These are phyloP conservation scores for Talaromyces stipitatus DNA, from an alignment of 495 filamentous ascomycete species.

Conservation along the genomic window DNA sequence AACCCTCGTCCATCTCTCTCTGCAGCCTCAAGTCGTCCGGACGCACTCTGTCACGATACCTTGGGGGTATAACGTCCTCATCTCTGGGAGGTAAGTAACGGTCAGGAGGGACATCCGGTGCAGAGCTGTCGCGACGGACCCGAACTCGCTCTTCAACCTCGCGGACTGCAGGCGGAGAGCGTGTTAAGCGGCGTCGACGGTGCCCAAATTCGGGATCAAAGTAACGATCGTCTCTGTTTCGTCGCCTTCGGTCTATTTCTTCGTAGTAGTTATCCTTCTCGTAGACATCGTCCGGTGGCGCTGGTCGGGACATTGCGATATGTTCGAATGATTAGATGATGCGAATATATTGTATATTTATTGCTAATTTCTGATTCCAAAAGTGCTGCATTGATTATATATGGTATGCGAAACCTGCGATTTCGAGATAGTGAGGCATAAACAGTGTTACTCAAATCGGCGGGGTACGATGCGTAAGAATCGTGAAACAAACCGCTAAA, in stretches of 20 bases:
- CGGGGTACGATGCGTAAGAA: background rate
- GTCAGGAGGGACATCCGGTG: constrained; percentile 18
- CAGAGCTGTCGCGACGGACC: constrained; percentile 1
- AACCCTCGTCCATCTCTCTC: constrained; percentile 23
- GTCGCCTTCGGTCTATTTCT: constrained; percentile 4
- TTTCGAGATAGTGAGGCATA: background rate
- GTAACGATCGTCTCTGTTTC: constrained; percentile 8
- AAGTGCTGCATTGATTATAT: no score
- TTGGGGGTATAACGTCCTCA: constrained; percentile 15
- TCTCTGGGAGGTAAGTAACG: constrained; percentile 11
- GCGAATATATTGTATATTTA: no score
- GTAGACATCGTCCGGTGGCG: constrained; percentile 22
- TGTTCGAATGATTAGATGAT: background rate
- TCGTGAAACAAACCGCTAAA: background rate
- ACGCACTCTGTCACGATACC: constrained; percentile 8
- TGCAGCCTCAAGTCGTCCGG: constrained; percentile 10
- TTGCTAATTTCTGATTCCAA: no score
- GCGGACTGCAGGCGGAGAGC: constrained; percentile 1
- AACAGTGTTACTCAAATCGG: background rate
- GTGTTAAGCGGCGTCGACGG: background rate
- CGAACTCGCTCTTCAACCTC: constrained; percentile 4
- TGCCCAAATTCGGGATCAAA: constrained; percentile 2
- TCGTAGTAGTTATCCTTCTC: constrained; percentile 20
- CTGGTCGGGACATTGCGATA: constrained; percentile 28
- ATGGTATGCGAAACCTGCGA: no score